Evolutionary conservation across 768 basidiomycete species (phyloP), one percentile per base, ranked within the genome.

Genomic region (Leccinum longicurvipes): DNA sequence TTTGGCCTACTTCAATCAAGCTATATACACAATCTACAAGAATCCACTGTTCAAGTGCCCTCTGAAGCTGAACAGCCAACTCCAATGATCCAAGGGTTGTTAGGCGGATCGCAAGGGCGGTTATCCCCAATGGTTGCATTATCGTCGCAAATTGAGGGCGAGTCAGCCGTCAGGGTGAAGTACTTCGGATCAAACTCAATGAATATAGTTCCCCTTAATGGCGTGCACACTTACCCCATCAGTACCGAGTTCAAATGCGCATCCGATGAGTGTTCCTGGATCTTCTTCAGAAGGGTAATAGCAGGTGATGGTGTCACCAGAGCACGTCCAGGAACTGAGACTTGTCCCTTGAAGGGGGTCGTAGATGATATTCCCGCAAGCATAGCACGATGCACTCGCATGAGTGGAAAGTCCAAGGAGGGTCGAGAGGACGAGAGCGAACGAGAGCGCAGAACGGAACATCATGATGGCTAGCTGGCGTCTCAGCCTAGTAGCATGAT

Each of bases 201-300:
- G 14, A 6, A 9, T 21, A 27, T 8, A 11, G 15, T 7, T 3
- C n/a, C 14, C 23, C 6, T 29, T 11, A 21, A 44, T 12, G 8
- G 19, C 29, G 25, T 25, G 19, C n/a, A 2, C 8, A 28, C 53
- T 28, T 11, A 54, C 53, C 6, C 9, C 14, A 29, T 36, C 19
- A 39, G 17, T 28, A 15, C 19, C 24, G 9, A 39, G 36, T n/a
- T 39, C 41, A 24, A 45, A 58, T n/a, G 39, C 29, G n/a, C 58
- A 59, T 7, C 39, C 46, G 12, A 27, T 58, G 55, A 58, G 53
- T 5, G 58, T 59, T 12, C 56, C 56, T 9, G 57, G 57, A 28
- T 59, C 47, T 29, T 59, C 47, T 31, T 52, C 56, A 1, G 47
- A 58, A 12, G 57, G 57, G 28, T 59, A 59, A 34, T 59, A 59